These are phyloP conservation scores for Saccharum officinarum DNA, from an alignment of 176 grass and related monocot genomes.

Conservation along the genomic window DNA sequence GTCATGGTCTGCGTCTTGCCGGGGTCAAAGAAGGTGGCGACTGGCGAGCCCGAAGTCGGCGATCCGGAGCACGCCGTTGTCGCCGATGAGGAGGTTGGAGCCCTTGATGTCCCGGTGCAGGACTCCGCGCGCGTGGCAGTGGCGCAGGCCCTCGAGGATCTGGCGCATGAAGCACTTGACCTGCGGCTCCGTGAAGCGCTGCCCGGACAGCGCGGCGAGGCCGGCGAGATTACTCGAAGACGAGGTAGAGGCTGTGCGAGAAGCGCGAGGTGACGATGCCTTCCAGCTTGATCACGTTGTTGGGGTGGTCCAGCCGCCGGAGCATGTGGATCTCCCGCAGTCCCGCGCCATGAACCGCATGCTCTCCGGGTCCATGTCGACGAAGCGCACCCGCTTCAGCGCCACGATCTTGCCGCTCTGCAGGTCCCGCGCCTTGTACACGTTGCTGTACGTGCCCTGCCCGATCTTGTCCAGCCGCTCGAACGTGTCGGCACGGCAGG, in stretches of 20 bases:
- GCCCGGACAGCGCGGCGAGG: constrained; percentile 48
- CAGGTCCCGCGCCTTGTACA: constrained; percentile 71
- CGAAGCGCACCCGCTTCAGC: constrained; percentile 68
- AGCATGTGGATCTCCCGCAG: too few relatives aligned
- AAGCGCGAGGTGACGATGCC: constrained; percentile 71
- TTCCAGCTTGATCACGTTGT: constrained; percentile 38
- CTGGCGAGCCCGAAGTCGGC: too few relatives aligned
- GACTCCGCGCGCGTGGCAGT: constrained; percentile 56
- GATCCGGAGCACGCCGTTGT: too few relatives aligned
- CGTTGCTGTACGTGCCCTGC: constrained; percentile 79
- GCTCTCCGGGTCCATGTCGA: constrained; percentile 80
- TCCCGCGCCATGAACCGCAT: constrained; percentile 78
- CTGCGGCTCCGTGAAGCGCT: constrained; percentile 65
- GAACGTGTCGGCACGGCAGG: constrained; percentile 62
- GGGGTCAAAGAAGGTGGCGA: constrained; percentile 59
- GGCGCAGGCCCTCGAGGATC: constrained; percentile 51
- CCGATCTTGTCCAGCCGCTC: constrained; percentile 77
- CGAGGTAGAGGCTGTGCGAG: constrained; percentile 75
- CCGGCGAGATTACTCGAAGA: constrained; percentile 94
- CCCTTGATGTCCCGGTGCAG: constrained; percentile 79
- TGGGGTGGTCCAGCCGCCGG: too few relatives aligned
- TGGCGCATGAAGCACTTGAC: constrained; percentile 66
- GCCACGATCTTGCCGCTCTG: constrained; percentile 71
- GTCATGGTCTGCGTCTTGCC: constrained; percentile 44
- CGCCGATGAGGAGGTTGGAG: constrained; percentile 40